Conservation (phyloP, 768 basidiomycete genomes). For the Tricholomella constricta region DNA sequence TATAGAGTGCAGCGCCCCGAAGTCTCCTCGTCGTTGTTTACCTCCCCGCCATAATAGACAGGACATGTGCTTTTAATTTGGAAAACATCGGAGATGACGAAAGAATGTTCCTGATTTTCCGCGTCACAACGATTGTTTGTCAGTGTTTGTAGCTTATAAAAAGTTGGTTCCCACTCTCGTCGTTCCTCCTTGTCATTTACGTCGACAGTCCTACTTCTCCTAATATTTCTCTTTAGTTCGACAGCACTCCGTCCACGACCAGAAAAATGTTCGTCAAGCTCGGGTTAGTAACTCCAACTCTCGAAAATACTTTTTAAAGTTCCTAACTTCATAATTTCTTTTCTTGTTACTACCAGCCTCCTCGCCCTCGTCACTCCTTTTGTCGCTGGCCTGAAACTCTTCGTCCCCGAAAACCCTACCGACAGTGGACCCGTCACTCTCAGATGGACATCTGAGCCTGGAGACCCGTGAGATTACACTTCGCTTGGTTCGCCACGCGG, state of each 20-base stretch:
- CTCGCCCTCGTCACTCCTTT: slow-evolving; percentile 48
- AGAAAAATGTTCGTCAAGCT: slow-evolving; percentile 53
- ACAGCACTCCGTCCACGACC: slow-evolving; percentile 23
- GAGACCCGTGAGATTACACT: slow-evolving; percentile 44
- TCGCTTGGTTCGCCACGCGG: not conserved
- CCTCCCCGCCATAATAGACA: too few relatives aligned
- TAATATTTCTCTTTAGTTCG: slow-evolving; percentile 23
- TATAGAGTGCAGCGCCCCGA: not conserved
- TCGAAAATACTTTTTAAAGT: not conserved
- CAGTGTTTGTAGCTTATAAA: slow-evolving; percentile 32
- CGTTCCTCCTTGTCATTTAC: slow-evolving; percentile 5
- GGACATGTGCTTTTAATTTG: too few relatives aligned
- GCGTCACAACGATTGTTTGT: slow-evolving; percentile 21
- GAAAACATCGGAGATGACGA: not conserved
- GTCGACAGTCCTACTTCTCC: slow-evolving; percentile 20
- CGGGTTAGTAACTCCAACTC: slow-evolving; percentile 34
- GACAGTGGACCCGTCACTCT: slow-evolving; percentile 40
- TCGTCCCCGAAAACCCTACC: slow-evolving; percentile 33
- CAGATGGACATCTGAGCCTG: slow-evolving; percentile 43
- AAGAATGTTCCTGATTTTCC: slow-evolving; percentile 3
- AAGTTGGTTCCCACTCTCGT: not conserved
- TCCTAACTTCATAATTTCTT: not conserved
- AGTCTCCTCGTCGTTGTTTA: too few relatives aligned
- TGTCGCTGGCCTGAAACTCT: slow-evolving; percentile 50
- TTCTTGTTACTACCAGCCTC: slow-evolving; percentile 26